Conservation (phyloP, 768 basidiomycete genomes). For the Phlebiopsis flavidoalba region DNA sequence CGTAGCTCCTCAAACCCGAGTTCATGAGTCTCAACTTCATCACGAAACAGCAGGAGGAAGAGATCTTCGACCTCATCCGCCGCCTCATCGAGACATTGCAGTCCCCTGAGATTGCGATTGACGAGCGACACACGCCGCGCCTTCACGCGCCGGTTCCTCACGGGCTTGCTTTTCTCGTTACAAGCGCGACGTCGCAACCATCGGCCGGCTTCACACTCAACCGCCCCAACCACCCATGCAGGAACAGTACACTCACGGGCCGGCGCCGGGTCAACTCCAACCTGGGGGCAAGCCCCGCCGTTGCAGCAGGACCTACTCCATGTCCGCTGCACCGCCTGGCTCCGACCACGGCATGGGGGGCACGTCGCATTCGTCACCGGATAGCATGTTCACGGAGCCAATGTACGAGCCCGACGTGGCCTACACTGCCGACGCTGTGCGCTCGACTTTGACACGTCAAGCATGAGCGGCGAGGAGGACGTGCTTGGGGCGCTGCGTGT, state of each 20-base stretch:
- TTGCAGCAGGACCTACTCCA: conserved; percentile 5
- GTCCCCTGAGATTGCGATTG: conserved; percentile 71
- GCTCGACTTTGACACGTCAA: conserved; percentile 13
- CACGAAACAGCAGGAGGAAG: conserved; percentile 55
- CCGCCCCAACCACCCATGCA: conserved; percentile 33
- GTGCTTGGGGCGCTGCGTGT: conserved; percentile 70
- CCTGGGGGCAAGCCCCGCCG: neutral
- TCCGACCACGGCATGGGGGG: neutral
- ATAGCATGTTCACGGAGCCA: conserved; percentile 12
- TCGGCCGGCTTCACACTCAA: conserved; percentile 47
- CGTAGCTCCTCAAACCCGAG: conserved; percentile 67
- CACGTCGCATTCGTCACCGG: conserved; percentile 10
- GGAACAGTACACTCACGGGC: neutral
- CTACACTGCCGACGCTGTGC: conserved; percentile 36
- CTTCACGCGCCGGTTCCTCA: conserved; percentile 78
- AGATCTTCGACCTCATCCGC: conserved; percentile 69
- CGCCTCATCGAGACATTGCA: conserved; percentile 68
- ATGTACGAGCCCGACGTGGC: conserved; percentile 34
- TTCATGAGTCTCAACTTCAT: conserved; percentile 59
- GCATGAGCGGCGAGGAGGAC: conserved; percentile 36
- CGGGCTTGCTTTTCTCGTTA: conserved; percentile 64
- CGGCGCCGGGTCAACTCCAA: neutral
- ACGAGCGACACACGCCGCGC: conserved; percentile 76
- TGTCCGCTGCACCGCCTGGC: neutral
- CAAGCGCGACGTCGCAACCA: conserved; percentile 61